These are phyloP conservation scores for Pyrenophora tritici-repentis DNA, from an alignment of 2,329 filamentous ascomycete species.

Conservation along the genomic window DNA sequence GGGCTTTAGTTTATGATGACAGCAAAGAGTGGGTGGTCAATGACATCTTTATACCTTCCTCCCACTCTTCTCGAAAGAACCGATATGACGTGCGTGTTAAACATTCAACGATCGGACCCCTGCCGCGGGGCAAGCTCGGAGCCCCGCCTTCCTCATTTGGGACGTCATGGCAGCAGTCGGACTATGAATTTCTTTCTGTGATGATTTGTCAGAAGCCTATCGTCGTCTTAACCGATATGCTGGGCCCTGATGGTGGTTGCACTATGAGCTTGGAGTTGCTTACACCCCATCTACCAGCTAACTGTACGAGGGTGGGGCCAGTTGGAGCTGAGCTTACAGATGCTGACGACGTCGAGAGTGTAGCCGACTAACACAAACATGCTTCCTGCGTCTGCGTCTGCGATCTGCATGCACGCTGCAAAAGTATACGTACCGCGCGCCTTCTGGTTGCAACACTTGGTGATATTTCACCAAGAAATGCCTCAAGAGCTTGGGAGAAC, in stretches of 20 bases:
- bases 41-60: conserved; percentile 30
- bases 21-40: conserved; percentile 5
- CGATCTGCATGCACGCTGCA: not conserved
- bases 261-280: not conserved
- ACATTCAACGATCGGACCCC: conserved; percentile 6
- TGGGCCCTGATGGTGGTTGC: not conserved
- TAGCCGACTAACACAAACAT: conserved; percentile 5
- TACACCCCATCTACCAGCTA: not conserved
- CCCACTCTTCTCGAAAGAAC: conserved; percentile 25
- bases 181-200: not conserved
- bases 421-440: no score
- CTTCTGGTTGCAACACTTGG: no score
- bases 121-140: conserved; percentile 17
- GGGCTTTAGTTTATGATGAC: conserved; percentile 5
- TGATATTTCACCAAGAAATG: not conserved
- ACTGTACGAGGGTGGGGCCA: not conserved
- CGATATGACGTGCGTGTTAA: conserved; percentile 24
- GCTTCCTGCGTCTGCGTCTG: no score
- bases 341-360: conserved; percentile 6
- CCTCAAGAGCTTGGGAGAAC: not conserved
- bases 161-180: conserved; percentile 6
- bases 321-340: conserved; percentile 2
- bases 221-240: not conserved
- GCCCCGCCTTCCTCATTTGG: conserved; percentile 24
- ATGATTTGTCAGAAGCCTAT: conserved; percentile 32